Conservation (phyloP, 164 flowering plant genomes). For the Protea cynaroides region DNA sequence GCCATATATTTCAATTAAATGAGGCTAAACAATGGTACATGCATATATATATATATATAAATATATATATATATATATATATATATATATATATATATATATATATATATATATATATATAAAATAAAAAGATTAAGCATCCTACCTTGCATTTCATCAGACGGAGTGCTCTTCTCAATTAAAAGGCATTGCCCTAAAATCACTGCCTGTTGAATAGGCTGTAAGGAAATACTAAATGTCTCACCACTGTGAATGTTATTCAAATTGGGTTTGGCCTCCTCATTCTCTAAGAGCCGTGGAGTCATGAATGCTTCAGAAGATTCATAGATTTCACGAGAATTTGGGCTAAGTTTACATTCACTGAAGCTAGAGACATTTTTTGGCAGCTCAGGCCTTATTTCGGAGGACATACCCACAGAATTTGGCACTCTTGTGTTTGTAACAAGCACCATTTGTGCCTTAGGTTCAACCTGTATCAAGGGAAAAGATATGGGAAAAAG, state of each 20-base stretch:
- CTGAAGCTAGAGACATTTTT: constrained; percentile 14
- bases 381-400: constrained; percentile 10
- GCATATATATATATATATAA: background rate
- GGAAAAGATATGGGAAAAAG: background rate
- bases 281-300: constrained; percentile 55
- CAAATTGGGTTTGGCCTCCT: constrained; percentile 17
- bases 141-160: constrained; percentile 76
- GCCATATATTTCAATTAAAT: too few species aligned
- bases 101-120: too few species aligned
- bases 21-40: background rate
- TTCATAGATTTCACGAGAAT: constrained; percentile 28
- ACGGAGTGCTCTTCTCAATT: constrained; percentile 51
- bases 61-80: too few species aligned
- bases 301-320: constrained; percentile 61
- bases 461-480: constrained; percentile 54
- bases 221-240: constrained; percentile 22
- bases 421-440: constrained; percentile 24
- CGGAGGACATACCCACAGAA: constrained; percentile 11
- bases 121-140: too few species aligned
- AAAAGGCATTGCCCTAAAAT: constrained; percentile 69
- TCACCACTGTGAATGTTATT: constrained; percentile 16
- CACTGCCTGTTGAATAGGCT: constrained; percentile 64
- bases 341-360: constrained; percentile 15
- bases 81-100: too few species aligned
- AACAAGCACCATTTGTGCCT: constrained; percentile 76